Evolutionary conservation across 1,284 basidiomycete genomes (phyloP).

Genomic region (Caloboletus inedulis): DNA sequence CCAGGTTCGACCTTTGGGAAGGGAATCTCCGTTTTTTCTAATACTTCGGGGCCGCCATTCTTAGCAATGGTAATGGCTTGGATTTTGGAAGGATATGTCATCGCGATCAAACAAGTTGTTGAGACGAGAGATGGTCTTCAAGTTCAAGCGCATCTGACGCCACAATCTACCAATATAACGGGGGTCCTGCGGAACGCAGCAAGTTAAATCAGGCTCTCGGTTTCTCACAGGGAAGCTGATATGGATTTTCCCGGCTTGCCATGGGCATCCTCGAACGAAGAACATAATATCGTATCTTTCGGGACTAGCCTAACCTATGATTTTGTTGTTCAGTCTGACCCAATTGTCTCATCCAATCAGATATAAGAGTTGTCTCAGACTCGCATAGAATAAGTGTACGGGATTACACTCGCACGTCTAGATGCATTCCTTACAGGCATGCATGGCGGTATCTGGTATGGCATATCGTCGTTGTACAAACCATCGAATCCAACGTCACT

Average conservation of each 20-base stretch:
- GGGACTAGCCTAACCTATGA: too few species aligned
- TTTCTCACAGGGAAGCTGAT: neutral
- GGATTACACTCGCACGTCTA: too few species aligned
- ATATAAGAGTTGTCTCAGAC: neutral
- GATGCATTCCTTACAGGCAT: too few species aligned
- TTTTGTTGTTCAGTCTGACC: too few species aligned
- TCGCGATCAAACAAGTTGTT: slow-evolving; percentile 13
- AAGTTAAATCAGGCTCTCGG: neutral
- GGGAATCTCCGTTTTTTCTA: slow-evolving; percentile 60
- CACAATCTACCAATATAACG: neutral
- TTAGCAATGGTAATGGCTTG: slow-evolving; percentile 58
- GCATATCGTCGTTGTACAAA: neutral
- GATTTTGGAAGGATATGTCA: slow-evolving; percentile 49
- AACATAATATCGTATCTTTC: neutral
- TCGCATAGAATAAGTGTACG: too few species aligned
- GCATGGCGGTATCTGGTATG: neutral
- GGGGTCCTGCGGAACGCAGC: neutral
- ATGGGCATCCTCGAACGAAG: too few species aligned
- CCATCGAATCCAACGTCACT: slow-evolving; percentile 2
- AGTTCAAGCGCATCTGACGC: neutral
- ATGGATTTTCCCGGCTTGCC: neutral
- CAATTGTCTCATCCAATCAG: neutral
- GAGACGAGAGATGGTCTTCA: slow-evolving; percentile 21
- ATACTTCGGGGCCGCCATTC: slow-evolving; percentile 77
- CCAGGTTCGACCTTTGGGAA: slow-evolving; percentile 61